Evolutionary conservation across 768 basidiomycete species (phyloP).

Genomic region (Termitomyces bulborhizus): DNA sequence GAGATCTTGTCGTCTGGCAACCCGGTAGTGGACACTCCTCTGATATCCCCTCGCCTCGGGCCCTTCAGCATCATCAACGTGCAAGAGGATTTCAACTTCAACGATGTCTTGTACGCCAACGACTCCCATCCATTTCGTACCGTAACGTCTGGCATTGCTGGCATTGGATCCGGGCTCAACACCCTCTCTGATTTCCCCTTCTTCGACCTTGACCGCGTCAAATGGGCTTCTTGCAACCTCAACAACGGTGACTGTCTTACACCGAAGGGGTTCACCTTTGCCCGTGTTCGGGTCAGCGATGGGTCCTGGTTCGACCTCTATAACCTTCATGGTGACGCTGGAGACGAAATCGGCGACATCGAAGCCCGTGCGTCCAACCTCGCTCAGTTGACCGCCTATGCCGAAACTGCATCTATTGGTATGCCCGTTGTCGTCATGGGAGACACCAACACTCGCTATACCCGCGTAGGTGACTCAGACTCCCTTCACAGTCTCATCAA

Average conservation of each 20-base stretch:
- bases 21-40: slow-evolving; percentile 22
- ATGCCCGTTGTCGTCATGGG: slow-evolving; percentile 31
- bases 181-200: slow-evolving; percentile 29
- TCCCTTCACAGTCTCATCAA: slow-evolving; percentile 18
- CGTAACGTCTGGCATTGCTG: slow-evolving; percentile 29
- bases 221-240: slow-evolving; percentile 23
- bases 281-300: slow-evolving; percentile 23
- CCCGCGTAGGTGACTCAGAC: slow-evolving; percentile 24
- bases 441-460: slow-evolving; percentile 33
- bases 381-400: slow-evolving; percentile 25
- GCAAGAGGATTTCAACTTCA: slow-evolving; percentile 34
- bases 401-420: slow-evolving; percentile 23
- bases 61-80: slow-evolving; percentile 28
- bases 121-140: slow-evolving; percentile 31
- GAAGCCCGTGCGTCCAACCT: slow-evolving; percentile 26
- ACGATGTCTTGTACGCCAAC: slow-evolving; percentile 26
- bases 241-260: slow-evolving; percentile 30
- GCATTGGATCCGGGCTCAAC: slow-evolving; percentile 29
- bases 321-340: slow-evolving; percentile 34
- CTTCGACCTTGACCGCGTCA: slow-evolving; percentile 25
- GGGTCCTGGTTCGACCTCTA: slow-evolving; percentile 30
- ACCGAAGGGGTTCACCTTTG: slow-evolving; percentile 33
- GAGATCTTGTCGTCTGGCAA: slow-evolving; percentile 23
- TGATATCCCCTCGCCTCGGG: slow-evolving; percentile 24
- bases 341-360: slow-evolving; percentile 25